Evolutionary conservation across 202 grass and related monocot species (phyloP).

Genomic region (Schoenoplectus tabernaemontani): DNA sequence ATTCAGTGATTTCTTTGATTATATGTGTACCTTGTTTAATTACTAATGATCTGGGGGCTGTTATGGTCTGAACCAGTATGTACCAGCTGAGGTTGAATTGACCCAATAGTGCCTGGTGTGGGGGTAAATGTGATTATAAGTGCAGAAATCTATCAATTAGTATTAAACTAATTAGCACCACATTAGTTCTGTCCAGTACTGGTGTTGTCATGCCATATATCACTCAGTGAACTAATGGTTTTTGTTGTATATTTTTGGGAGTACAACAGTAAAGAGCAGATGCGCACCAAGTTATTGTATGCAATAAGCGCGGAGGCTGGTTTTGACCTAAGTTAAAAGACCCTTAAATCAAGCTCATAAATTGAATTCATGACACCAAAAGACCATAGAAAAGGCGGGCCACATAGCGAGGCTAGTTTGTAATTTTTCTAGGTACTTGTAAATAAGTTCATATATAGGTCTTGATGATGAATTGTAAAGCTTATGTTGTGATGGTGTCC

Average conservation of each 20-base stretch:
- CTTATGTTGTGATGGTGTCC: background rate
- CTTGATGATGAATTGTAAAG: slow-evolving; percentile 12
- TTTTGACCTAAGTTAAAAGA: slow-evolving; percentile 84
- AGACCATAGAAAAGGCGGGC: background rate
- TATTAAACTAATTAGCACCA: background rate
- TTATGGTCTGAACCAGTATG: background rate
- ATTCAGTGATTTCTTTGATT: background rate
- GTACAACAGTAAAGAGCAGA: slow-evolving; percentile 67
- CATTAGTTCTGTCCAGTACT: background rate
- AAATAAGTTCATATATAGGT: slow-evolving; percentile 23
- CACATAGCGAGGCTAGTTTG: background rate
- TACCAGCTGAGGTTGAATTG: background rate
- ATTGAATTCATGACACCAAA: slow-evolving; percentile 7
- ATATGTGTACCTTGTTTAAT: background rate
- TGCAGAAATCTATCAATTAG: background rate
- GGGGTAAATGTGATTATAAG: background rate
- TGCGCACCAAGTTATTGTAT: slow-evolving; percentile 83
- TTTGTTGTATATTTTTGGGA: background rate
- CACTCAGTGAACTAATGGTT: background rate
- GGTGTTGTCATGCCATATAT: slow-evolving; percentile 8
- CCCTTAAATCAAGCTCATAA: background rate
- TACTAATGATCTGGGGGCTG: background rate
- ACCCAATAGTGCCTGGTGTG: background rate
- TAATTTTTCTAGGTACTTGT: slow-evolving; percentile 15
- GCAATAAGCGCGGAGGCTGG: slow-evolving; percentile 94